A percentile compares a stretch with the other conserved stretches of the same genome.
Conservation (phyloP, 2,329 filamentous ascomycete species). For the Neurospora sp. region DNA sequence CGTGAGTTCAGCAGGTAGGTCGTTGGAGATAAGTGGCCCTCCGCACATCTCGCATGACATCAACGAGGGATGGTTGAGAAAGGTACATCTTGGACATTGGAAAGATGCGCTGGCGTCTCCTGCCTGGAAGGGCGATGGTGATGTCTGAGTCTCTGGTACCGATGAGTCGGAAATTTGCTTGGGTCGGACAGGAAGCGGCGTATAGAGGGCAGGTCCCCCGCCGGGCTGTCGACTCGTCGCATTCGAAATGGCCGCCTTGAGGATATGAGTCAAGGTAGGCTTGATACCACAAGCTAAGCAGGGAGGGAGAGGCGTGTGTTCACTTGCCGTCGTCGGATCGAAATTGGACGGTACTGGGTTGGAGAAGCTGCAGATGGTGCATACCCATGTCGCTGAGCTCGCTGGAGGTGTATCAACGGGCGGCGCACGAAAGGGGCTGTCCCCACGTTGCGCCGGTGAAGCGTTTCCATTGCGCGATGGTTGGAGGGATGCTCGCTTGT, state of each 20-base stretch:
- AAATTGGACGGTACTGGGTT: slow-evolving; percentile 92
- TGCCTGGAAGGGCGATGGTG: slow-evolving; percentile 8
- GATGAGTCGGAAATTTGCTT: slow-evolving; percentile 11
- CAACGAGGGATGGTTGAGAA: slow-evolving; percentile 83
- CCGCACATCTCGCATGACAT: slow-evolving; percentile 86
- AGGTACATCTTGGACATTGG: slow-evolving; percentile 82
- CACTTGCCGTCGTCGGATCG: slow-evolving; percentile 70
- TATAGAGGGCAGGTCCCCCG: slow-evolving; percentile 14
- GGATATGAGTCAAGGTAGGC: slow-evolving; percentile 68
- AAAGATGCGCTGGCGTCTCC: slow-evolving; percentile 34
- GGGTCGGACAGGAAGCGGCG: slow-evolving; percentile 24
- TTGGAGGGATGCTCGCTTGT: slow-evolving; percentile 54
- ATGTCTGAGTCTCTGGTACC: slow-evolving; percentile 2
- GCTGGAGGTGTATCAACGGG: slow-evolving; percentile 36
- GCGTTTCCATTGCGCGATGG: slow-evolving; percentile 37
- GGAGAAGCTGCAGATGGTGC: slow-evolving; percentile 89
- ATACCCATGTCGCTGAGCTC: slow-evolving; percentile 78
- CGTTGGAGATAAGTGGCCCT: slow-evolving; percentile 55
- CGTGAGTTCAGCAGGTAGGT: slow-evolving; percentile 29
- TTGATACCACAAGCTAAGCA: slow-evolving; percentile 93
- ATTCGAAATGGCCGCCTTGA: slow-evolving; percentile 78
- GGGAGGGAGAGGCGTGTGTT: slow-evolving; percentile 71
- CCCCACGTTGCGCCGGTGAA: slow-evolving; percentile 35
- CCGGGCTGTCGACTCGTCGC: slow-evolving; percentile 45
- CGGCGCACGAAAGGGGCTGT: slow-evolving; percentile 33